Percentiles rank a stretch among this genome's conserved stretches.
phyloP scores from a whole-genome alignment of 805 yeast genomes.

The Saccharomycopsis lassenensis region DNA sequence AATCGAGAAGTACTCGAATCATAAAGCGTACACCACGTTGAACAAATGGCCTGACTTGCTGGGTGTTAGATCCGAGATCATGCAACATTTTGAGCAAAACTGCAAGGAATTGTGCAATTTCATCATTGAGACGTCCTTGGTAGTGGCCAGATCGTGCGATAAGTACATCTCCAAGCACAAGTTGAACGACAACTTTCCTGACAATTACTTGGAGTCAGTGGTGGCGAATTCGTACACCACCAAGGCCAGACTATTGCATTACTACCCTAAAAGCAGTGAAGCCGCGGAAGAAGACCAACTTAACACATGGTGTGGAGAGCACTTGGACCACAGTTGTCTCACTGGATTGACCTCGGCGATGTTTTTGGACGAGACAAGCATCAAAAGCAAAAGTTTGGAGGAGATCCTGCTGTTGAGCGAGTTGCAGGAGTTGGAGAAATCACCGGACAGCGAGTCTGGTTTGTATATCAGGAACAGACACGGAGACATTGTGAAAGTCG shows the following conservation, averaged over 20 bases:
- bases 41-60: constrained; percentile 40
- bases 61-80: constrained; percentile 17
- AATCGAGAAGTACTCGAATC: constrained; percentile 24
- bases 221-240: constrained; percentile 41
- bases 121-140: constrained; percentile 37
- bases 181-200: constrained; percentile 21
- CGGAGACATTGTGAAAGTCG: constrained; percentile 36
- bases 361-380: constrained; percentile 30
- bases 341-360: constrained; percentile 50
- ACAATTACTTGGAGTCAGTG: constrained; percentile 32
- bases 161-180: constrained; percentile 25
- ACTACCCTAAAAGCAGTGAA: constrained; percentile 29
- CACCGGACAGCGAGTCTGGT: constrained; percentile 39
- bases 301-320: constrained; percentile 53
- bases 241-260: constrained; percentile 47
- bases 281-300: constrained; percentile 16
- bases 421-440: constrained; percentile 20
- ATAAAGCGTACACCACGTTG: constrained; percentile 35
- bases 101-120: constrained; percentile 31
- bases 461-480: constrained; percentile 38
- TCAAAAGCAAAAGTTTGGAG: background rate
- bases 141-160: constrained; percentile 47
- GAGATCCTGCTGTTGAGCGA: background rate
- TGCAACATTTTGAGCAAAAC: constrained; percentile 28
- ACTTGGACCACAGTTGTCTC: constrained; percentile 47